Evolutionary conservation across 768 basidiomycete species (phyloP).

Genomic region (Cytidiella melzeri): DNA sequence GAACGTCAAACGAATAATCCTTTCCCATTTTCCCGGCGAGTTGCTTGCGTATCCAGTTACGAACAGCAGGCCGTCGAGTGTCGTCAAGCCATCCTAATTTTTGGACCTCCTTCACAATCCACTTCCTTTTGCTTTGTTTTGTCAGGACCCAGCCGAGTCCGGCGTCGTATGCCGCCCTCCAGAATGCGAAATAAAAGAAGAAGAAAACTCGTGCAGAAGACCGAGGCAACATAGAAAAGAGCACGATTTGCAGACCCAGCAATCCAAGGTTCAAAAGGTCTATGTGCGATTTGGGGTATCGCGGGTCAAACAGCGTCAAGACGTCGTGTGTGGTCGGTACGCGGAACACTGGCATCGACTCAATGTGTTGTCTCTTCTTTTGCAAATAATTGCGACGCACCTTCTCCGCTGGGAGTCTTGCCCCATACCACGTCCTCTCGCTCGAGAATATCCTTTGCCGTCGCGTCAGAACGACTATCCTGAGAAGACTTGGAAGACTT

Average conservation of each 20-base stretch:
- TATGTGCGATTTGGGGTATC: slow-evolving; percentile 80
- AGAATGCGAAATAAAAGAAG: slow-evolving; percentile 86
- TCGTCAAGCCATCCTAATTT: slow-evolving; percentile 86
- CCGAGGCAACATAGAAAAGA: slow-evolving; percentile 65
- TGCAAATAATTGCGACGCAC: slow-evolving; percentile 27
- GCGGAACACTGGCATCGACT: slow-evolving; percentile 62
- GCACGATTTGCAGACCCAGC: slow-evolving; percentile 67
- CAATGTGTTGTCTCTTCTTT: slow-evolving; percentile 1
- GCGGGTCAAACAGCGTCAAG: slow-evolving; percentile 78
- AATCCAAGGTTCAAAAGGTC: slow-evolving; percentile 82
- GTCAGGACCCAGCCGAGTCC: slow-evolving; percentile 93
- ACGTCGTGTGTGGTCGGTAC: slow-evolving; percentile 93
- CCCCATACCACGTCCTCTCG: slow-evolving; percentile 77
- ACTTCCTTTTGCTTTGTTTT: slow-evolving; percentile 91
- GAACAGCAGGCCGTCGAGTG: slow-evolving; percentile 50
- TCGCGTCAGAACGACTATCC: slow-evolving; percentile 1
- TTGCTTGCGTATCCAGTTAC: slow-evolving; percentile 82
- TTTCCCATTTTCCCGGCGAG: slow-evolving; percentile 90
- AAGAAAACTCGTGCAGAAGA: slow-evolving; percentile 60
- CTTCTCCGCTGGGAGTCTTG: slow-evolving; percentile 77
- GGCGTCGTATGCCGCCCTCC: slow-evolving; percentile 87
- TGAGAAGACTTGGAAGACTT: slow-evolving; percentile 8
- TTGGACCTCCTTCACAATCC: slow-evolving; percentile 82
- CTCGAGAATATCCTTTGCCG: neutral
- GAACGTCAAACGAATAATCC: slow-evolving; percentile 87